Conservation (phyloP, 768 basidiomycete species). For the Tricholomella constricta region DNA sequence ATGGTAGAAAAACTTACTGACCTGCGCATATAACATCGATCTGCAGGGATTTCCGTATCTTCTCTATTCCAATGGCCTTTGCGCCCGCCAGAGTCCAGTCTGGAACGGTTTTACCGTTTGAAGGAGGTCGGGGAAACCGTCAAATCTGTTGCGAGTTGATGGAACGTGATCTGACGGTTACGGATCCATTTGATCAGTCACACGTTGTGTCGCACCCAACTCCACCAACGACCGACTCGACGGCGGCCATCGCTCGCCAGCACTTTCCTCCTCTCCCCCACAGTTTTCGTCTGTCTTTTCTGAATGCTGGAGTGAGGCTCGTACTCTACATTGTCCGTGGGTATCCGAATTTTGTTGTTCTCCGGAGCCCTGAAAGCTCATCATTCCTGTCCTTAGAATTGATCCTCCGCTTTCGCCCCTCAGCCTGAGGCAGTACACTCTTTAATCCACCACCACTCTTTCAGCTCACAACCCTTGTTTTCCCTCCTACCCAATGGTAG, state of each 20-base stretch:
- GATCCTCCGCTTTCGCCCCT: slow-evolving; percentile 13
- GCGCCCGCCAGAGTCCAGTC: too few species aligned
- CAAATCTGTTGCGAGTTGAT: too few species aligned
- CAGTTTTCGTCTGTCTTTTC: background rate
- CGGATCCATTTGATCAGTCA: slow-evolving; percentile 14
- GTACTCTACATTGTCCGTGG: background rate
- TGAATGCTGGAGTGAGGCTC: slow-evolving; percentile 17
- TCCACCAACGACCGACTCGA: slow-evolving; percentile 5
- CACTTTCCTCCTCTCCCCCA: background rate
- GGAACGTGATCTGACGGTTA: slow-evolving; percentile 16
- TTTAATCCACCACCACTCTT: slow-evolving; percentile 16
- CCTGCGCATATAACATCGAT: too few species aligned
- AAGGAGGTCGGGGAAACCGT: too few species aligned
- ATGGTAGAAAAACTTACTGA: too few species aligned
- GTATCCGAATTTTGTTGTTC: background rate
- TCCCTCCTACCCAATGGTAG: slow-evolving; percentile 13
- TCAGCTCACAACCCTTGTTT: slow-evolving; percentile 5
- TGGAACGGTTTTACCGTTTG: too few species aligned
- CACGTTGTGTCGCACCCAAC: slow-evolving; percentile 6
- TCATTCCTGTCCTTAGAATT: slow-evolving; percentile 16
- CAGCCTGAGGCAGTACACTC: slow-evolving; percentile 23
- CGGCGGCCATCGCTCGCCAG: background rate
- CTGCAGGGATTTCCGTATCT: too few species aligned
- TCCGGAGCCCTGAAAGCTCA: slow-evolving; percentile 11
- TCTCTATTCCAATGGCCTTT: too few species aligned